A percentile compares a stretch with the other conserved stretches of the same genome.
Evolutionary conservation across 768 basidiomycete genomes (phyloP).

Genomic region (Suillus paluster): DNA sequence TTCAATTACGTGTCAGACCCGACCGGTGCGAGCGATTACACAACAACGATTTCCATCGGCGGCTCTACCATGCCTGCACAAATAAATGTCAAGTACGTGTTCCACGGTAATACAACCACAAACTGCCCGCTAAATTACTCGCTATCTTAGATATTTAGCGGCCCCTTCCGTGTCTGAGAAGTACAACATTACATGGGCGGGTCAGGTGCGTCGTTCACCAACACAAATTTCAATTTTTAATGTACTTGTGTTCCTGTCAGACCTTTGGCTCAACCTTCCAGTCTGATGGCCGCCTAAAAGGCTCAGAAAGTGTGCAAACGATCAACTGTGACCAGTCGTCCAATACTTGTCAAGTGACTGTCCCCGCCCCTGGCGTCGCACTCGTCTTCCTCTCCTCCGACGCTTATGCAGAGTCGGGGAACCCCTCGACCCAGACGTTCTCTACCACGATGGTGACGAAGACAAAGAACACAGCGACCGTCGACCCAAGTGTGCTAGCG

Average conservation of each 20-base stretch:
- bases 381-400: constrained; percentile 27
- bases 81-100: constrained; percentile 37
- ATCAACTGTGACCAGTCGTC: constrained; percentile 23
- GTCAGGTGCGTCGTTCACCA: constrained; percentile 38
- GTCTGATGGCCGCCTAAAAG: constrained; percentile 31
- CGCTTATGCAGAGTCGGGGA: constrained; percentile 10
- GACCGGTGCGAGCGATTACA: constrained; percentile 44
- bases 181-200: constrained; percentile 53
- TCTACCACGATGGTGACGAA: constrained; percentile 38
- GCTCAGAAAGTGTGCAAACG: constrained; percentile 19
- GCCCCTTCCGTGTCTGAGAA: constrained; percentile 47
- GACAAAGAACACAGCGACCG: constrained; percentile 32
- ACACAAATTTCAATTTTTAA: not conserved
- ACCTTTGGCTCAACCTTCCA: constrained; percentile 30
- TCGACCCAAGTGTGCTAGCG: constrained; percentile 40
- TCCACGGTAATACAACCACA: not conserved
- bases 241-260: constrained; percentile 8
- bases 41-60: constrained; percentile 39
- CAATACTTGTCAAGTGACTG: constrained; percentile 25
- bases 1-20: constrained; percentile 55
- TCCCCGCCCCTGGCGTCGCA: constrained; percentile 35
- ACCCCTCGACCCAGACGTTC: constrained; percentile 26
- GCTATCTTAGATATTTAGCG: constrained; percentile 30
- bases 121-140: not conserved
- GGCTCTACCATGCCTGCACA: constrained; percentile 27